Percentiles rank a stretch among this genome's conserved stretches.
Evolutionary conservation across 1,284 basidiomycete species (phyloP).

Genomic region (Malassezia caprae): DNA sequence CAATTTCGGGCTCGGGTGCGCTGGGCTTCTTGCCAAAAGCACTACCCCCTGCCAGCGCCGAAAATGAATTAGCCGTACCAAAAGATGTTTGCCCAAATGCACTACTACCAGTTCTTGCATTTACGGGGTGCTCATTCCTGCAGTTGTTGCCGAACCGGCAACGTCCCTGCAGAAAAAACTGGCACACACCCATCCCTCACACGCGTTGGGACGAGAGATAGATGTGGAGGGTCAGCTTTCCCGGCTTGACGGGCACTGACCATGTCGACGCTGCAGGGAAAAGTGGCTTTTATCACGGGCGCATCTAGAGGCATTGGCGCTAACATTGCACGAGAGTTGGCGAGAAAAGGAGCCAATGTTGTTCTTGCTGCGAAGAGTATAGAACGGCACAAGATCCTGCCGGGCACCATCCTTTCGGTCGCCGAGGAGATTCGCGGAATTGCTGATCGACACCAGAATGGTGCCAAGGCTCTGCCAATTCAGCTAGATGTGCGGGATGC

Average conservation of each 20-base stretch:
- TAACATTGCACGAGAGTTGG: conserved; percentile 31
- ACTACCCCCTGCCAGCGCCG: not conserved
- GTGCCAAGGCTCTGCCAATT: conserved; percentile 29
- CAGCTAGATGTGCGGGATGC: conserved; percentile 45
- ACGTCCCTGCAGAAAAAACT: conserved; percentile 17
- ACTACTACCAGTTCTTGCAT: not conserved
- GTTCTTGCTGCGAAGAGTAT: conserved; percentile 36
- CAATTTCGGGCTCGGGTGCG: conserved; percentile 13
- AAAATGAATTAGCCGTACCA: not conserved
- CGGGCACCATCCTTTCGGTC: conserved; percentile 46
- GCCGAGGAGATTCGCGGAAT: conserved; percentile 36
- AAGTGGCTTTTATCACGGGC: conserved; percentile 27
- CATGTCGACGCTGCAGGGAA: conserved; percentile 3
- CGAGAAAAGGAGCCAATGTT: conserved; percentile 32
- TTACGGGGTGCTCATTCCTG: conserved; percentile 12
- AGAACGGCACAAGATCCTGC: conserved; percentile 24
- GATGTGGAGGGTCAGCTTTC: not conserved
- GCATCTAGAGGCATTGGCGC: conserved; percentile 37
- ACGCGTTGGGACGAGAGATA: not conserved
- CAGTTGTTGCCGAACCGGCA: conserved; percentile 17
- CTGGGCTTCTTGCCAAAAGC: not conserved
- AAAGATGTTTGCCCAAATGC: conserved; percentile 8
- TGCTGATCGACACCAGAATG: conserved; percentile 16
- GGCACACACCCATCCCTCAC: conserved; percentile 15
- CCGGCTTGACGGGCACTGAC: not conserved